A percentile compares a stretch with the other conserved stretches of the same genome.
These are phyloP conservation scores for Penicillium nucicola DNA, from an alignment of 495 filamentous ascomycete genomes.

Conservation along the genomic window DNA sequence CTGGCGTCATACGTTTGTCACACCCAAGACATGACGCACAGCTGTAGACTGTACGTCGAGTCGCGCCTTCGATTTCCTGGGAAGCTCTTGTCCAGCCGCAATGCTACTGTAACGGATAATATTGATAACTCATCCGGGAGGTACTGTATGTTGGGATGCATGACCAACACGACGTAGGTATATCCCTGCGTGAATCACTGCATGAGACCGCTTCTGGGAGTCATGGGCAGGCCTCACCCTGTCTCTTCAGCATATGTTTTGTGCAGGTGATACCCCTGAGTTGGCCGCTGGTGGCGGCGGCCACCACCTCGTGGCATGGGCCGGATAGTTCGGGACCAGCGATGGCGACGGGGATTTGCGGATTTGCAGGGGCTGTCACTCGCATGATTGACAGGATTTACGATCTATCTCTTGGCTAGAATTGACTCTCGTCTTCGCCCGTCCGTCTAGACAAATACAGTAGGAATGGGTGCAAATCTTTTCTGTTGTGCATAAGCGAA, in stretches of 20 bases:
- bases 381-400: background rate
- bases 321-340: conserved; percentile 1
- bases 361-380: too few species aligned
- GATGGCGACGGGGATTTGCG: background rate
- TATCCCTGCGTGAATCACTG: background rate
- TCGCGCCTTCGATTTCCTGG: too few species aligned
- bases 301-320: conserved; percentile 11
- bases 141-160: background rate
- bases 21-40: conserved; percentile 1
- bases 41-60: background rate
- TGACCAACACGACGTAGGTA: background rate
- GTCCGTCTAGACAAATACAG: background rate
- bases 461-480: background rate
- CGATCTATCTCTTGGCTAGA: conserved; percentile 4
- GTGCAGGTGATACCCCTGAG: background rate
- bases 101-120: background rate
- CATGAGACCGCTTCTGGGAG: background rate
- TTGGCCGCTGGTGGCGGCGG: conserved; percentile 10
- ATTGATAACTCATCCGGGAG: background rate
- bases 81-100: background rate
- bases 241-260: background rate
- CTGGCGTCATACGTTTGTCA: background rate
- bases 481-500: background rate
- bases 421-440: background rate
- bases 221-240: background rate